Evolutionary conservation across 768 basidiomycete genomes (phyloP).

Genomic region (Pleurotus platypus): DNA sequence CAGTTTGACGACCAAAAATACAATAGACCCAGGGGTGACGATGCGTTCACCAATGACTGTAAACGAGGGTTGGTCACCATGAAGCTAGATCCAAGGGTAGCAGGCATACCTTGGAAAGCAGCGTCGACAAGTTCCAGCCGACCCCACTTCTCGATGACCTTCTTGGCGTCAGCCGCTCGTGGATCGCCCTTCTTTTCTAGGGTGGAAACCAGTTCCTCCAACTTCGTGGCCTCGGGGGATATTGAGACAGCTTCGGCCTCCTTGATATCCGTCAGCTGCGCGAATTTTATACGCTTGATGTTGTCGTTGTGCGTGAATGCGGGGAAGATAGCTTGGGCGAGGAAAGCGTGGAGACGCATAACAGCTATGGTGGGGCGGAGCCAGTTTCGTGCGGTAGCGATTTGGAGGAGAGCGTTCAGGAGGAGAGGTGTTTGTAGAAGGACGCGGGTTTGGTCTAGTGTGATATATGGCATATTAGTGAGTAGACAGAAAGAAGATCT

Average conservation of each 20-base stretch:
- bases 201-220: constrained; percentile 41
- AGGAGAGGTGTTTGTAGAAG: constrained; percentile 71
- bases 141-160: constrained; percentile 68
- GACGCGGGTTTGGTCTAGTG: constrained; percentile 63
- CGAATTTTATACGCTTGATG: constrained; percentile 39
- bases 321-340: constrained; percentile 80
- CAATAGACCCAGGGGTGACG: constrained; percentile 85
- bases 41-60: constrained; percentile 87
- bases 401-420: constrained; percentile 77
- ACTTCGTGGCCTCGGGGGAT: constrained; percentile 31
- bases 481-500: background rate
- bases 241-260: constrained; percentile 41
- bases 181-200: constrained; percentile 53
- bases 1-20: constrained; percentile 82
- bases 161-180: constrained; percentile 50
- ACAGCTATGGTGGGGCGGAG: constrained; percentile 70
- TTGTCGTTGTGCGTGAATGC: constrained; percentile 25
- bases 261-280: constrained; percentile 78
- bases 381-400: constrained; percentile 87
- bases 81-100: background rate
- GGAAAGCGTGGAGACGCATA: constrained; percentile 80
- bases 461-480: background rate
- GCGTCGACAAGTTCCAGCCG: constrained; percentile 77
- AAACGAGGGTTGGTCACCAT: background rate
- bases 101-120: constrained; percentile 72